These are phyloP conservation scores for Gremmenia infestans DNA, from an alignment of 2,329 filamentous ascomycete species.

Conservation along the genomic window DNA sequence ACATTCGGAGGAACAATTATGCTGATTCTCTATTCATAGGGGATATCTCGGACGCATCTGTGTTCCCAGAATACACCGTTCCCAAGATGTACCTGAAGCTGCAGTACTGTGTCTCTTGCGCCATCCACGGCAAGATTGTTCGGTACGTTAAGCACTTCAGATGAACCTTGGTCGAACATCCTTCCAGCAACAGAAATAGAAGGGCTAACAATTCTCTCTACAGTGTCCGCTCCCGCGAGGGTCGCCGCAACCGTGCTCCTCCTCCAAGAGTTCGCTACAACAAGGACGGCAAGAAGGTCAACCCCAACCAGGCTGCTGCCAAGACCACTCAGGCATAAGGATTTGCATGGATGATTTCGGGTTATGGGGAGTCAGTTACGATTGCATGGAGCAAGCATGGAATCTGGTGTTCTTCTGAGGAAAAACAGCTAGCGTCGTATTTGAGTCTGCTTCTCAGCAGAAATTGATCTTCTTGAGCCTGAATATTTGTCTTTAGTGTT, in stretches of 20 bases:
- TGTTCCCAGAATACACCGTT: slow-evolving; percentile 98
- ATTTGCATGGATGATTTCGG: slow-evolving; percentile 8
- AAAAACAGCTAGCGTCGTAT: slow-evolving; percentile 15
- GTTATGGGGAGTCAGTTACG: slow-evolving; percentile 17
- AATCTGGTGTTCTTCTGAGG: slow-evolving; percentile 9
- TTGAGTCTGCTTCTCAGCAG: slow-evolving; percentile 13
- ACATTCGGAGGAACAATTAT: background rate
- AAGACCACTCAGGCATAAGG: slow-evolving; percentile 31
- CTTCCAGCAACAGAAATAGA: slow-evolving; percentile 39
- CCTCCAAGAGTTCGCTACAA: slow-evolving; percentile 98
- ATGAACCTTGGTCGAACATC: slow-evolving; percentile 57
- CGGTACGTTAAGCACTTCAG: slow-evolving; percentile 71
- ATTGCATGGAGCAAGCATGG: slow-evolving; percentile 11
- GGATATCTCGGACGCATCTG: slow-evolving; percentile 99
- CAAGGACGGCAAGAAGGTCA: slow-evolving; percentile 99
- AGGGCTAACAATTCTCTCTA: slow-evolving; percentile 27
- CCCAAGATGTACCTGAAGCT: slow-evolving; percentile 99
- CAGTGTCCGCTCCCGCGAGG: slow-evolving; percentile 94
- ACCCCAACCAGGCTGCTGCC: slow-evolving; percentile 38
- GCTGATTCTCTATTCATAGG: slow-evolving; percentile 48
- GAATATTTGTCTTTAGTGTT: background rate
- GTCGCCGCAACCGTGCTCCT: slow-evolving; percentile 97
- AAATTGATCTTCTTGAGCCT: background rate
- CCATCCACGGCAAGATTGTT: slow-evolving; percentile 99
- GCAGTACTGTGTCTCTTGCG: slow-evolving; percentile 99